phyloP scores from a whole-genome alignment of 2,329 filamentous ascomycete species.

The Colletotrichum destructivum region DNA sequence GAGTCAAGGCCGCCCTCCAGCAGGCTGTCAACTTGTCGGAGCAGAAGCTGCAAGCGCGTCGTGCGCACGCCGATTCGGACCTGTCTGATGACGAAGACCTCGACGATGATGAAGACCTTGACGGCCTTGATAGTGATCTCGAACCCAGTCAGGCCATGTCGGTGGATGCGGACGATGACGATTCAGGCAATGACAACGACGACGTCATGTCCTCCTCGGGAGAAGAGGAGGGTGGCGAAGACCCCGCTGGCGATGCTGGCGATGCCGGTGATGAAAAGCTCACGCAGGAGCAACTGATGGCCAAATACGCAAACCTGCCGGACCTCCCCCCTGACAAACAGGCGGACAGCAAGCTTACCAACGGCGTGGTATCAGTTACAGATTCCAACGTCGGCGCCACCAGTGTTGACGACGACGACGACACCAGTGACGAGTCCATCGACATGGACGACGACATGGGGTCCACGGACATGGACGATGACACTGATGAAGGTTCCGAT shows the following conservation, averaged over 20 bases:
- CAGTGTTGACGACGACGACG: conserved; percentile 57
- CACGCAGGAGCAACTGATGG: conserved; percentile 77
- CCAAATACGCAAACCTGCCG: conserved; percentile 79
- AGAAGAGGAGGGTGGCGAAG: conserved; percentile 72
- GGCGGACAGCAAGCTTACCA: conserved; percentile 43
- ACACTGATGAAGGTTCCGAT: conserved; percentile 57
- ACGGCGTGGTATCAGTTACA: conserved; percentile 36
- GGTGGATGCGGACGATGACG: conserved; percentile 57
- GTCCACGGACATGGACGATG: conserved; percentile 69
- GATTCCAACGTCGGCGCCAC: neutral
- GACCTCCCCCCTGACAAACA: conserved; percentile 54
- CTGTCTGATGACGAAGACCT: conserved; percentile 61
- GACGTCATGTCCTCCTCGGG: conserved; percentile 73
- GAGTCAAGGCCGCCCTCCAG: conserved; percentile 78
- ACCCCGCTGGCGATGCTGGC: conserved; percentile 56
- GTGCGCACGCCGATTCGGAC: conserved; percentile 68
- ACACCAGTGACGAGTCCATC: conserved; percentile 75
- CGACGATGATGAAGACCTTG: conserved; percentile 60
- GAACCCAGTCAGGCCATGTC: conserved; percentile 59
- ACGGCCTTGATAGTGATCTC: conserved; percentile 53
- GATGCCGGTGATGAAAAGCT: conserved; percentile 74
- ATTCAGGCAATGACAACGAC: conserved; percentile 57
- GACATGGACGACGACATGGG: conserved; percentile 79
- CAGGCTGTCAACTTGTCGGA: conserved; percentile 82
- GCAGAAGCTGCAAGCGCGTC: conserved; percentile 76